Conservation (phyloP, 441 rosid genomes). For the Eutrema salsugineum region DNA sequence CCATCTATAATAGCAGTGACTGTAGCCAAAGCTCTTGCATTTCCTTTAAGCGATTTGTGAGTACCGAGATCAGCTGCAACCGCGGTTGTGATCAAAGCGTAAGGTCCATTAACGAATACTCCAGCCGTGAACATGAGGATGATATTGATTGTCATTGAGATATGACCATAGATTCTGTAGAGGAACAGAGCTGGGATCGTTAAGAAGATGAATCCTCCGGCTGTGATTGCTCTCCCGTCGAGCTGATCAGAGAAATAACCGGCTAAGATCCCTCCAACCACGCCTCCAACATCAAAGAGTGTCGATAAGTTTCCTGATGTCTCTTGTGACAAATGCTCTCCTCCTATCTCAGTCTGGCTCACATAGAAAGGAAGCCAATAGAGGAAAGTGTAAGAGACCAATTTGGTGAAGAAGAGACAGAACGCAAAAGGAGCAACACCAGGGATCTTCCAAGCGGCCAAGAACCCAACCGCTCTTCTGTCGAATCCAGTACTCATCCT, state of each 20-base stretch:
- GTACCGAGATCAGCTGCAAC: constrained; percentile 92
- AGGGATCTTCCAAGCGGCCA: constrained; percentile 86
- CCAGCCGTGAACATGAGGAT: constrained; percentile 72
- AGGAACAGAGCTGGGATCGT: constrained; percentile 80
- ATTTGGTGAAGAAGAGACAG: constrained; percentile 81
- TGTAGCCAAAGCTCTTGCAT: constrained; percentile 81
- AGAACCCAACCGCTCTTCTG: constrained; percentile 71
- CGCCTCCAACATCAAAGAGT: constrained; percentile 82
- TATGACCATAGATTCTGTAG: constrained; percentile 67
- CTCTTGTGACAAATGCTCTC: constrained; percentile 61
- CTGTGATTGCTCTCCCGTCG: constrained; percentile 78
- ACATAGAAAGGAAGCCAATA: constrained; percentile 94
- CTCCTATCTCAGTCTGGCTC: constrained; percentile 83
- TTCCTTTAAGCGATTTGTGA: constrained; percentile 76
- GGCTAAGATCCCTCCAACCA: constrained; percentile 82
- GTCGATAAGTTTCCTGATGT: constrained; percentile 81
- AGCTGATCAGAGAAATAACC: constrained; percentile 78
- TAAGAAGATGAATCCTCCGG: constrained; percentile 76
- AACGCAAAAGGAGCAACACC: constrained; percentile 90
- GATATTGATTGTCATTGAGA: constrained; percentile 56
- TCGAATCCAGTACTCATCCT: constrained; percentile 26
- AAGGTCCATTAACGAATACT: constrained; percentile 82
- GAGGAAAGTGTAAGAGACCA: constrained; percentile 91
- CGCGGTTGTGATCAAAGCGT: constrained; percentile 87
- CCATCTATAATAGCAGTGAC: constrained; percentile 93